Conservation (phyloP, 257 asterid species). For the Mitragyna speciosa region DNA sequence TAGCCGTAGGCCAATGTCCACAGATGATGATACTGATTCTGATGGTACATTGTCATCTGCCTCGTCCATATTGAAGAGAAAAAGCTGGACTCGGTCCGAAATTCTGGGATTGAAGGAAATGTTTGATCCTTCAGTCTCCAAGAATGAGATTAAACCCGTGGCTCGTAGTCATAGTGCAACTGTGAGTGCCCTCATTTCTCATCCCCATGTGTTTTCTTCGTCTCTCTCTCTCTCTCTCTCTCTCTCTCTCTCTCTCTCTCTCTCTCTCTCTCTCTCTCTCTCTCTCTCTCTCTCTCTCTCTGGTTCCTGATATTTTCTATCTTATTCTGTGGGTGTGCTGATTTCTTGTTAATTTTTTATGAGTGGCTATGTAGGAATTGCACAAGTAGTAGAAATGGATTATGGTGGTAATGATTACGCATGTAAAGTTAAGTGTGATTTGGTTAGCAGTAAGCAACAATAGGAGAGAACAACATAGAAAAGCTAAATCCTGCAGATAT, state of each 20-base stretch:
- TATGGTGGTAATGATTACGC: not conserved
- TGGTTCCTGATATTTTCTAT: not conserved
- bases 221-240: too few relatives aligned
- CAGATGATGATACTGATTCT: conserved; percentile 49
- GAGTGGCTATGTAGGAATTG: not conserved
- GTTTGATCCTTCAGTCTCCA: conserved; percentile 51
- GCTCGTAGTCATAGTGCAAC: conserved; percentile 46
- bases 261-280: too few relatives aligned
- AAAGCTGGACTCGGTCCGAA: conserved; percentile 77
- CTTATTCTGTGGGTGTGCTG: not conserved
- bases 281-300: too few relatives aligned
- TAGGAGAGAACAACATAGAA: not conserved
- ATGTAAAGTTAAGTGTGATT: not conserved
- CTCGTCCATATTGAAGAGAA: conserved; percentile 45
- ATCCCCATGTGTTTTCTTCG: not conserved
- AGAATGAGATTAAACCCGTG: conserved; percentile 38
- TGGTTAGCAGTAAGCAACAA: not conserved
- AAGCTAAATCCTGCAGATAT: not conserved
- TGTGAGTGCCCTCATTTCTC: conserved; percentile 33
- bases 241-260: too few relatives aligned
- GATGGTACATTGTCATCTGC: conserved; percentile 42
- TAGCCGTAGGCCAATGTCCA: conserved; percentile 24
- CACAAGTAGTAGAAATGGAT: not conserved
- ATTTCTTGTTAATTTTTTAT: too few relatives aligned
- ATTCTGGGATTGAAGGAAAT: conserved; percentile 46